Conservation (phyloP, 768 basidiomycete genomes). For the Podaxis pistillaris region DNA sequence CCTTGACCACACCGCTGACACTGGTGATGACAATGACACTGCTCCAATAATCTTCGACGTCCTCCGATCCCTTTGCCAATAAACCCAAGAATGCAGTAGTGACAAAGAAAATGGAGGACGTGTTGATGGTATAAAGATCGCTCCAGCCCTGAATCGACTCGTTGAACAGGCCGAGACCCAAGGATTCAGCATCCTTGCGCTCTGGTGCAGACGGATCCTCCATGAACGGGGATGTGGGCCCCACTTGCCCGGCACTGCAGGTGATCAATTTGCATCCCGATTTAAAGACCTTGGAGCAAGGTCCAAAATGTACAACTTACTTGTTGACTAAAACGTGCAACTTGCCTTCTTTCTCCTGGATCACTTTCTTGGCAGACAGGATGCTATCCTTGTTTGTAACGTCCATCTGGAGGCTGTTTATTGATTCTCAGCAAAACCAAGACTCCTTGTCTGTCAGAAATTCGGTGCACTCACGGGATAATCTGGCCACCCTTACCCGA, state of each 20-base stretch:
- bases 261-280: background rate
- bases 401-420: conserved; percentile 62
- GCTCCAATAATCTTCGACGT: conserved; percentile 55
- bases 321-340: conserved; percentile 83
- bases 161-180: conserved; percentile 70
- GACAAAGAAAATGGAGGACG: conserved; percentile 75
- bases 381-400: conserved; percentile 72
- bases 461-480: conserved; percentile 46
- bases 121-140: conserved; percentile 62
- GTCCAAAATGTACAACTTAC: conserved; percentile 35
- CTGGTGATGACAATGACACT: conserved; percentile 77
- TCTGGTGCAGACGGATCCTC: conserved; percentile 54
- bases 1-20: conserved; percentile 67
- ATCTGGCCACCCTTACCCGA: conserved; percentile 47
- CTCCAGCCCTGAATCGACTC: conserved; percentile 66
- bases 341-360: conserved; percentile 62
- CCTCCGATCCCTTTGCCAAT: conserved; percentile 68
- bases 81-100: conserved; percentile 76
- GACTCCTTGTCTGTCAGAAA: background rate
- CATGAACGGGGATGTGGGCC: conserved; percentile 61
- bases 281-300: background rate
- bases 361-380: conserved; percentile 44
- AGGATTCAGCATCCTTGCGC: conserved; percentile 58
- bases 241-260: conserved; percentile 70
- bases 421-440: conserved; percentile 5